phyloP scores from a whole-genome alignment of 2,329 filamentous ascomycete genomes.

The Alternaria viburni region DNA sequence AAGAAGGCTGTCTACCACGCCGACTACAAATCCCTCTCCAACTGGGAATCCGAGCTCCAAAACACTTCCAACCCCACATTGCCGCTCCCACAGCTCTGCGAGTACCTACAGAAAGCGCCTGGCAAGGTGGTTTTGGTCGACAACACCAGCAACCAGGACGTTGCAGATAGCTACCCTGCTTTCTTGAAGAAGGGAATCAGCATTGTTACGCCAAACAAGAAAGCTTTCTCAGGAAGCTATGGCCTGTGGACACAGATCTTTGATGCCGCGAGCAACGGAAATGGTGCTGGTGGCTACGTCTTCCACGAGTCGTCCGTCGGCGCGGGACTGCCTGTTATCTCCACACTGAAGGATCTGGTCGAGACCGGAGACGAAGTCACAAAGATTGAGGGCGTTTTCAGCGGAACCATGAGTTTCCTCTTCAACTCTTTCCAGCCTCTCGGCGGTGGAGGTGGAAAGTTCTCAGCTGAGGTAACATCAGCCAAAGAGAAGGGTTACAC shows the following conservation, averaged over 20 bases:
- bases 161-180: slow-evolving; percentile 82
- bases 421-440: slow-evolving; percentile 96
- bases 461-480: slow-evolving; percentile 89
- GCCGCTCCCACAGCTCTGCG: slow-evolving; percentile 71
- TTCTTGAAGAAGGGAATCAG: slow-evolving; percentile 84
- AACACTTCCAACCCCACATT: slow-evolving; percentile 70
- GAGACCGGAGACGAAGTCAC: slow-evolving; percentile 90
- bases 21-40: slow-evolving; percentile 71
- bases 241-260: slow-evolving; percentile 90
- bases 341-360: slow-evolving; percentile 90
- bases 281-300: slow-evolving; percentile 72
- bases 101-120: slow-evolving; percentile 79
- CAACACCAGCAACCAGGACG: slow-evolving; percentile 89
- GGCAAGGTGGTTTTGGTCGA: slow-evolving; percentile 85
- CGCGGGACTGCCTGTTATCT: slow-evolving; percentile 90
- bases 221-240: slow-evolving; percentile 86
- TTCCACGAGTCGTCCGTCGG: slow-evolving; percentile 97
- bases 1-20: slow-evolving; percentile 79
- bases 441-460: slow-evolving; percentile 75
- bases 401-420: slow-evolving; percentile 95
- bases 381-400: slow-evolving; percentile 96
- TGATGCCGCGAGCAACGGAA: slow-evolving; percentile 68
- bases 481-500: slow-evolving; percentile 94
- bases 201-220: slow-evolving; percentile 98
- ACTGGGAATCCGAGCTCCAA: slow-evolving; percentile 66